Conservation (phyloP, 2,329 filamentous ascomycete species). For the Neopestalotiopsis clavispora region DNA sequence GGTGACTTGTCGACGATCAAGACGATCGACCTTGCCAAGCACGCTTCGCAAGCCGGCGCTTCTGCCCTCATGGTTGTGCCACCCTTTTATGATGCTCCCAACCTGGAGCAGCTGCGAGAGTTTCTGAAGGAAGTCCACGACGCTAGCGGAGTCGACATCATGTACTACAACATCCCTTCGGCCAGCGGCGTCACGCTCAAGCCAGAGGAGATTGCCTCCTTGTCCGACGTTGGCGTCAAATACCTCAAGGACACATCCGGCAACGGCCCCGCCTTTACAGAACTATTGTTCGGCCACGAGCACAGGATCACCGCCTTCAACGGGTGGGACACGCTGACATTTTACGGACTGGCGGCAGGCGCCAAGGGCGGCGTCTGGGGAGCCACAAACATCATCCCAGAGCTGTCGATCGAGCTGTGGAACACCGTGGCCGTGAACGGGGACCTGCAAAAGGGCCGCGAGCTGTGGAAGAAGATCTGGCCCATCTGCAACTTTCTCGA, state of each 20-base stretch:
- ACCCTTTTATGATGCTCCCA: conserved; percentile 53
- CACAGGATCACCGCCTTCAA: conserved; percentile 53
- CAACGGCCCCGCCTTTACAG: conserved; percentile 53
- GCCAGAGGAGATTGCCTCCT: conserved; percentile 46
- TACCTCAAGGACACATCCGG: conserved; percentile 59
- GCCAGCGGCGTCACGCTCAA: conserved; percentile 48
- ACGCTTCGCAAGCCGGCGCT: conserved; percentile 44
- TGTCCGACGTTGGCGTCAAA: conserved; percentile 50
- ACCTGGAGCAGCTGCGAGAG: conserved; percentile 43
- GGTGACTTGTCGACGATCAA: conserved; percentile 48
- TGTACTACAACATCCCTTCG: conserved; percentile 57
- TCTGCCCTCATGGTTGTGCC: conserved; percentile 53
- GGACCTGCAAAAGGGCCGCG: conserved; percentile 46
- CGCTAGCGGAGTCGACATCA: conserved; percentile 46
- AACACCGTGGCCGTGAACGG: conserved; percentile 48
- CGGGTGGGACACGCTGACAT: conserved; percentile 58
- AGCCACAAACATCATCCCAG: conserved; percentile 54
- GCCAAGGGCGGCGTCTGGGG: conserved; percentile 56
- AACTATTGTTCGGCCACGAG: conserved; percentile 47
- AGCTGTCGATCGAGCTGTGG: conserved; percentile 52
- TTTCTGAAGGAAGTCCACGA: conserved; percentile 45
- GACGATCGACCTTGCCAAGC: conserved; percentile 44
- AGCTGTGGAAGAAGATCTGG: conserved; percentile 53
- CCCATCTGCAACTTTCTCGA: conserved; percentile 57
- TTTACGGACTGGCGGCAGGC: conserved; percentile 55